Conservation (phyloP, 1,284 basidiomycete species). For the Volvariella surrecta region DNA sequence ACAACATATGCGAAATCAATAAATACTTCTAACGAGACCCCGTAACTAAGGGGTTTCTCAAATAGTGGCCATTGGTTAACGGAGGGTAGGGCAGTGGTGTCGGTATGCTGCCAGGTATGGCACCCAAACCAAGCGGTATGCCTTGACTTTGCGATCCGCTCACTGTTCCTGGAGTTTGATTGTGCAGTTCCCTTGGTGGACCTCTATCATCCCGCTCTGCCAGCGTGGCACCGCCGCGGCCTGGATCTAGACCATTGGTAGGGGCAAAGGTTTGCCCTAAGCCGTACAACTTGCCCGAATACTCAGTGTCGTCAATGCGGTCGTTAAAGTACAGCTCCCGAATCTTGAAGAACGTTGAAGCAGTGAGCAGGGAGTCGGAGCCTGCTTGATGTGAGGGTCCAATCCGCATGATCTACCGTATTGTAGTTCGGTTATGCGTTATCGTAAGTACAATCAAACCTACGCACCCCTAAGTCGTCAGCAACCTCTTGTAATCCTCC, state of each 20-base stretch:
- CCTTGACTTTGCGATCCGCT: slow-evolving; percentile 28
- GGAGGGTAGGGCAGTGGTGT: slow-evolving; percentile 40
- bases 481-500: slow-evolving; percentile 96
- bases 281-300: slow-evolving; percentile 71
- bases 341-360: slow-evolving; percentile 95
- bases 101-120: slow-evolving; percentile 36
- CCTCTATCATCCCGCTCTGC: slow-evolving; percentile 70
- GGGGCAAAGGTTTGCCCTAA: slow-evolving; percentile 67
- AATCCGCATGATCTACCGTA: slow-evolving; percentile 71
- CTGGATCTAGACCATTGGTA: slow-evolving; percentile 56
- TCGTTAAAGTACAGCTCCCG: slow-evolving; percentile 87
- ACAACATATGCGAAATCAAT: no score
- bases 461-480: slow-evolving; percentile 76
- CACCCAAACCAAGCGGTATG: slow-evolving; percentile 37
- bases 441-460: no score
- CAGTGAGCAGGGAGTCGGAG: slow-evolving; percentile 90
- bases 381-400: slow-evolving; percentile 95
- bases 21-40: slow-evolving; percentile 17
- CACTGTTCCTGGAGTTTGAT: slow-evolving; percentile 42
- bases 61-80: slow-evolving; percentile 49
- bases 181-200: slow-evolving; percentile 43
- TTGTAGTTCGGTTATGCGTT: slow-evolving; percentile 7
- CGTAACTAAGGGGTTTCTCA: slow-evolving; percentile 55
- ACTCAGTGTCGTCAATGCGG: slow-evolving; percentile 71
- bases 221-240: slow-evolving; percentile 63